Evolutionary conservation across 179 eudicot species (phyloP).

Genomic region (Silene noctiflora): DNA sequence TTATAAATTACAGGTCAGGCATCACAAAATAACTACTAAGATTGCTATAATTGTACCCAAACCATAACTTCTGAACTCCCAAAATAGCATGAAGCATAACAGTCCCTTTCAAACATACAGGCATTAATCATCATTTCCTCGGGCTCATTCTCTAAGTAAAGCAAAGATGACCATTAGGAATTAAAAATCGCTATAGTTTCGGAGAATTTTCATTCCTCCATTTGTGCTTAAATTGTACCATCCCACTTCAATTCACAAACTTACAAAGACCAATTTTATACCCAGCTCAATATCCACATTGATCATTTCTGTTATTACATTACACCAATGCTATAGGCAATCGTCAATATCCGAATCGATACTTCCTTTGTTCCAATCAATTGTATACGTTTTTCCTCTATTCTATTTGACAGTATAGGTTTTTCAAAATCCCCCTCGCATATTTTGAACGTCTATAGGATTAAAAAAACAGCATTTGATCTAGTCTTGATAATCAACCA

Average conservation of each 20-base stretch:
- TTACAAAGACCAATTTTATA: not conserved
- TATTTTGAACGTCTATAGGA: too few relatives aligned
- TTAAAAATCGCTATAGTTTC: not conserved
- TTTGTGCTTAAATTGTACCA: not conserved
- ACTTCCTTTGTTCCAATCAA: too few relatives aligned
- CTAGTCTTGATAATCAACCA: not conserved
- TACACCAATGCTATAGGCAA: not conserved
- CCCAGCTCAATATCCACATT: not conserved
- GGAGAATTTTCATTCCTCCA: not conserved
- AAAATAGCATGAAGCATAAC: not conserved
- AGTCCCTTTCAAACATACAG: not conserved
- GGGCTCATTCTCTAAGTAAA: not conserved
- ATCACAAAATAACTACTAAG: not conserved
- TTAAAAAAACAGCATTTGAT: not conserved
- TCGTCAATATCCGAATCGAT: not conserved
- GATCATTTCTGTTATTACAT: not conserved
- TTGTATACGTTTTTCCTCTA: too few relatives aligned
- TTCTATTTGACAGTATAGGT: too few relatives aligned
- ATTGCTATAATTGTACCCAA: conserved; percentile 1
- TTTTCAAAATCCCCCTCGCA: too few relatives aligned
- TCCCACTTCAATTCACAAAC: not conserved
- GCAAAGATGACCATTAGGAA: not conserved
- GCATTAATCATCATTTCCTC: not conserved
- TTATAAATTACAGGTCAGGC: not conserved
- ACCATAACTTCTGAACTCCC: not conserved